These are phyloP conservation scores for Erysimum cheiri DNA, from an alignment of 441 rosid species.

Conservation along the genomic window DNA sequence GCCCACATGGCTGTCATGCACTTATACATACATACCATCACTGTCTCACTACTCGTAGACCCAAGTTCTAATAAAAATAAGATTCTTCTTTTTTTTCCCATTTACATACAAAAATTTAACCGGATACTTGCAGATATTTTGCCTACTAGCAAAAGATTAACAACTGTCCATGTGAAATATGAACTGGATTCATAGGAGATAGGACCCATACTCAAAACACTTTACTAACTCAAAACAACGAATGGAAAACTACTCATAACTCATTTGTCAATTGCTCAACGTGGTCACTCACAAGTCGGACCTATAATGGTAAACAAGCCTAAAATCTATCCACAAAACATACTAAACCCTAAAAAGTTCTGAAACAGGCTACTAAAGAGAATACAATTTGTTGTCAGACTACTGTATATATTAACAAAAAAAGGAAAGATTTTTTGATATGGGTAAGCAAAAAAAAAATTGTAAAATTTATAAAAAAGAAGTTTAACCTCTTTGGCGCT, in stretches of 20 bases:
- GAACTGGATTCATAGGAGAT: slow-evolving; percentile 39
- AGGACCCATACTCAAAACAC: slow-evolving; percentile 4
- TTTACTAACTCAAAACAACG: background rate
- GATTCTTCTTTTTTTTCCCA: slow-evolving; percentile 11
- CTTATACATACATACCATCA: slow-evolving; percentile 28
- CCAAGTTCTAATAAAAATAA: slow-evolving; percentile 6
- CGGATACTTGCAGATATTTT: slow-evolving; percentile 28
- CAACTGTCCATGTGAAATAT: slow-evolving; percentile 42
- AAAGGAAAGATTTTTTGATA: background rate
- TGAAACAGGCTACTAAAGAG: background rate
- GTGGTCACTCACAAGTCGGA: background rate
- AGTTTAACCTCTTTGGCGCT: slow-evolving; percentile 71
- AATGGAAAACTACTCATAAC: background rate
- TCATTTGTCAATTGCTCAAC: background rate
- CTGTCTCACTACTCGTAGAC: slow-evolving; percentile 39
- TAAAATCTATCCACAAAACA: slow-evolving; percentile 3
- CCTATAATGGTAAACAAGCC: slow-evolving; percentile 1
- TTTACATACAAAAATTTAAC: background rate
- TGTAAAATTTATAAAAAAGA: background rate
- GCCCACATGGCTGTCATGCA: slow-evolving; percentile 45
- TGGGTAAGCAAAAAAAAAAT: background rate
- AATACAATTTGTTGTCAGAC: too few relatives aligned
- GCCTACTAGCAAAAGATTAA: slow-evolving; percentile 7
- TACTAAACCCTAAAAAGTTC: slow-evolving; percentile 24
- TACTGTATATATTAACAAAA: background rate